A percentile compares a stretch with the other conserved stretches of the same genome.
Conservation (phyloP, 345 rosid genomes). For the Eucalyptus cloeziana region DNA sequence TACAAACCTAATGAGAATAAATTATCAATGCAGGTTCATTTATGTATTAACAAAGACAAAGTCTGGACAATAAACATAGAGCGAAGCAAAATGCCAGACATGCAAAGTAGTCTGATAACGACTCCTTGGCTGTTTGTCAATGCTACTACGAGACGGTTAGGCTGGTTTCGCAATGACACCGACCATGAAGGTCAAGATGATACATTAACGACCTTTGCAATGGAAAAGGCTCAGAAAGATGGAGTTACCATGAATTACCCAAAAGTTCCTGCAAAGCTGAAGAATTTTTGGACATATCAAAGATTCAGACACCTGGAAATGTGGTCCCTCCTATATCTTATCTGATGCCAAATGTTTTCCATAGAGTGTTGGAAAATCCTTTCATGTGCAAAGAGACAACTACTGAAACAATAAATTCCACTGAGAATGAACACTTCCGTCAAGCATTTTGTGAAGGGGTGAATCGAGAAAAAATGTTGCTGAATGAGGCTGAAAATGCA, state of each 20-base stretch:
- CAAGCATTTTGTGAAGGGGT: constrained; percentile 2
- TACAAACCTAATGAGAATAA: background rate
- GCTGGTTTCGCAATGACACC: background rate
- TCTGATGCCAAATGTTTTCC: background rate
- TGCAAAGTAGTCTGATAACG: constrained; percentile 1
- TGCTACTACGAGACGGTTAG: constrained; percentile 4
- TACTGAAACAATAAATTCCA: background rate
- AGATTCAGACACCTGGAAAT: background rate
- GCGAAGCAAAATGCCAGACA: background rate
- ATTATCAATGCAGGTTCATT: constrained; percentile 16
- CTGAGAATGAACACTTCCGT: background rate
- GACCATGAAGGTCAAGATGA: background rate
- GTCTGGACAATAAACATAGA: background rate
- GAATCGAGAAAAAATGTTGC: background rate
- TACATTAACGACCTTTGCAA: background rate
- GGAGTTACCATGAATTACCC: background rate
- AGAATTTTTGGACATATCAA: background rate
- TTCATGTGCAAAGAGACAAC: background rate
- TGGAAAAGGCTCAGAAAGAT: background rate
- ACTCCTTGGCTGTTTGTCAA: constrained; percentile 10
- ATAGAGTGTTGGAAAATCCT: background rate
- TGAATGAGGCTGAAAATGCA: background rate
- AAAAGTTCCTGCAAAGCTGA: background rate
- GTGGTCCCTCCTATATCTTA: constrained; percentile 6
- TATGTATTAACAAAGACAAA: constrained; percentile 4